Conservation (phyloP, 106 monocot genomes). For the Allium fistulosum region DNA sequence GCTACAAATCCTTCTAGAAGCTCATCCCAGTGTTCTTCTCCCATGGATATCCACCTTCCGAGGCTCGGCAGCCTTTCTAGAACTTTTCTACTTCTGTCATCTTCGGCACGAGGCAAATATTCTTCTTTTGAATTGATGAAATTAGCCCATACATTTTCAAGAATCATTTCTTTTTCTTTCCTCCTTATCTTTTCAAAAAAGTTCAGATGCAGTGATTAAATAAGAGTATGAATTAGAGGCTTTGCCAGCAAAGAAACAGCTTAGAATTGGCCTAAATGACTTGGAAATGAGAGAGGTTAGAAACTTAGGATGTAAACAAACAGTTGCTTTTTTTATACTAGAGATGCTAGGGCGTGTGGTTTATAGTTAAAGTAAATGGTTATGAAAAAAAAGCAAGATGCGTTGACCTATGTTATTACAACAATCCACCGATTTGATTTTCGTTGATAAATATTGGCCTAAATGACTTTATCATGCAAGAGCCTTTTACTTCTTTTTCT, state of each 20-base stretch:
- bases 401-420: slow-evolving; percentile 20
- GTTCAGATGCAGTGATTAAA: not conserved
- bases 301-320: slow-evolving; percentile 4
- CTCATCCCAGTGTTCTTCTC: slow-evolving; percentile 34
- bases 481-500: too few relatives aligned
- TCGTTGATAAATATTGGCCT: too few relatives aligned
- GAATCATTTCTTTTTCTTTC: slow-evolving; percentile 11
- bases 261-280: slow-evolving; percentile 4
- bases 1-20: slow-evolving; percentile 13
- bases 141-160: slow-evolving; percentile 34
- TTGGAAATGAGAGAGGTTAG: not conserved
- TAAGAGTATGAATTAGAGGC: slow-evolving; percentile 4
- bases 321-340: not conserved
- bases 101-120: slow-evolving; percentile 4
- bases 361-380: slow-evolving; percentile 1
- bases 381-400: not conserved
- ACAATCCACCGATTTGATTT: not conserved
- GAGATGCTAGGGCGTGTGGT: not conserved
- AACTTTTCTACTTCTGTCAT: slow-evolving; percentile 1
- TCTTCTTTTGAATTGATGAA: slow-evolving; percentile 26
- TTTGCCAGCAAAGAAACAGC: slow-evolving; percentile 27
- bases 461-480: too few relatives aligned
- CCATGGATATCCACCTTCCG: slow-evolving; percentile 41
- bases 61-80: slow-evolving; percentile 36
- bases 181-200: not conserved